Evolutionary conservation across 202 grass and related monocot genomes (phyloP).

Genomic region (Musa balbisiana): DNA sequence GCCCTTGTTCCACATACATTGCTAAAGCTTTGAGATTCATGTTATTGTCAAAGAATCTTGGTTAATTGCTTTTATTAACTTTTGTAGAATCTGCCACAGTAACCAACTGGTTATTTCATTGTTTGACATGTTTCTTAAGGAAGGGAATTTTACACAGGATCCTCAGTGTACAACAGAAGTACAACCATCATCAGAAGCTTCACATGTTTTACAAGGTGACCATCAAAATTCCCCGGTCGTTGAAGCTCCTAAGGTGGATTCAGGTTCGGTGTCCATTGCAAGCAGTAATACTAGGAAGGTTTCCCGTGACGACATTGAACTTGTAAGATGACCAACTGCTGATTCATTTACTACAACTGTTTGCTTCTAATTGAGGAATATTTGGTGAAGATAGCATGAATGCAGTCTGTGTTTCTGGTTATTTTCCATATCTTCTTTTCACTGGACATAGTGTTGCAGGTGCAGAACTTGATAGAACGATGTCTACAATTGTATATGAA

Average conservation of each 20-base stretch:
- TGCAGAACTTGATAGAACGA: conserved; percentile 99
- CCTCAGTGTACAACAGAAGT: conserved; percentile 62
- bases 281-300: conserved; percentile 89
- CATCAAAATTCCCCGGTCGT: conserved; percentile 36
- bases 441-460: conserved; percentile 41
- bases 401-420: conserved; percentile 6
- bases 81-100: too few species aligned
- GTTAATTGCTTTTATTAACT: too few species aligned
- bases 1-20: too few species aligned
- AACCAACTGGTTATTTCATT: too few species aligned
- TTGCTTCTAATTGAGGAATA: conserved; percentile 1
- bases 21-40: too few species aligned
- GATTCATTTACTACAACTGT: conserved; percentile 12
- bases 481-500: conserved; percentile 96
- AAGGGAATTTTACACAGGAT: conserved; percentile 39
- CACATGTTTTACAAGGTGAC: conserved; percentile 59
- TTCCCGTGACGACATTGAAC: conserved; percentile 97
- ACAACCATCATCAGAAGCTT: conserved; percentile 45
- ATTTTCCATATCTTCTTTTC: conserved; percentile 4
- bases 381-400: conserved; percentile 13
- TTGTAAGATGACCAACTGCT: conserved; percentile 39
- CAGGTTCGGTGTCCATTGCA: conserved; percentile 48
- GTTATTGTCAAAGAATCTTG: too few species aligned
- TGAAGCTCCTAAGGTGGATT: conserved; percentile 58
- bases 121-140: too few species aligned